Evolutionary conservation across 768 basidiomycete genomes (phyloP).

Genomic region (Royoungia palumana): DNA sequence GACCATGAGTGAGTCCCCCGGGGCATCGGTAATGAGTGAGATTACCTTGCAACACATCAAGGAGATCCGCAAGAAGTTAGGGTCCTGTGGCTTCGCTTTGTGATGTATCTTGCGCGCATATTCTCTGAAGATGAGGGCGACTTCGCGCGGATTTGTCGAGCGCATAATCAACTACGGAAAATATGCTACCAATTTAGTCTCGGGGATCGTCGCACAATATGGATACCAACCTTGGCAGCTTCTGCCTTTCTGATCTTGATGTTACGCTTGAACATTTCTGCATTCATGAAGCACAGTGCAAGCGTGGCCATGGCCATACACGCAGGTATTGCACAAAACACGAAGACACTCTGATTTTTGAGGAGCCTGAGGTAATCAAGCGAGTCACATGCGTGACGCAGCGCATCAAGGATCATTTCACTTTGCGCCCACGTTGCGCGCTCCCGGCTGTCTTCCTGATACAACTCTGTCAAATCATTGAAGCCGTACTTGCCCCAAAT

Average conservation of each 20-base stretch:
- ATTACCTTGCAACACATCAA: constrained; percentile 81
- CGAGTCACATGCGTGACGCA: constrained; percentile 79
- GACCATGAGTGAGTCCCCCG: constrained; percentile 6
- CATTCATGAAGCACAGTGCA: constrained; percentile 91
- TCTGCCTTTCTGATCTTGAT: constrained; percentile 94
- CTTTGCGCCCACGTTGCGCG: constrained; percentile 79
- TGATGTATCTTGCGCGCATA: constrained; percentile 81
- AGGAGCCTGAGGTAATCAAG: constrained; percentile 87
- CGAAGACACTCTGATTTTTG: constrained; percentile 90
- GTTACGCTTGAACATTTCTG: constrained; percentile 76
- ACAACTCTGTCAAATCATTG: constrained; percentile 66
- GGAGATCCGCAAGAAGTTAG: constrained; percentile 78
- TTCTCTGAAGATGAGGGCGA: constrained; percentile 82
- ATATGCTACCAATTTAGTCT: neutral
- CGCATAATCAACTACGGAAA: constrained; percentile 76
- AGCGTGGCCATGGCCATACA: constrained; percentile 96
- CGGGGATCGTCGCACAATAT: neutral
- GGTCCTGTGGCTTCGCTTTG: constrained; percentile 76
- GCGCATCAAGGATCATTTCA: constrained; percentile 85
- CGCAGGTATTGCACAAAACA: constrained; percentile 92
- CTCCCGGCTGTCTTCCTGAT: constrained; percentile 50
- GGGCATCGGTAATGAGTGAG: neutral
- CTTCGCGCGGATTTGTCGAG: constrained; percentile 89
- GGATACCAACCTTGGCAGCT: constrained; percentile 61
- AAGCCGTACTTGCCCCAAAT: constrained; percentile 86